A percentile compares a stretch with the other conserved stretches of the same genome.
These are phyloP conservation scores for Termitomyces heimii DNA, from an alignment of 768 basidiomycete species.

Conservation along the genomic window DNA sequence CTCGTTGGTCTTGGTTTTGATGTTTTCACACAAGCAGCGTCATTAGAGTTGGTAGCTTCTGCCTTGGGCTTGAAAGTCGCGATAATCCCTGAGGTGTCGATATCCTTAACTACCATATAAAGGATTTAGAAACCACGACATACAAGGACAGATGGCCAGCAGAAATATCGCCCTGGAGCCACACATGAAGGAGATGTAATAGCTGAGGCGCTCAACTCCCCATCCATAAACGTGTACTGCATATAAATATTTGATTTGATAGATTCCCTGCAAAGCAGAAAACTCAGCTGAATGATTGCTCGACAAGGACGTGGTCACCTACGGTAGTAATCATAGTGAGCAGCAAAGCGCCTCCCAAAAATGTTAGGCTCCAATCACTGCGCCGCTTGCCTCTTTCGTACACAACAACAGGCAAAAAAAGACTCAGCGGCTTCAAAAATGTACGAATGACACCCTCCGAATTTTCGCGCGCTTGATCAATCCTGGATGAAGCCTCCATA, in stretches of 20 bases:
- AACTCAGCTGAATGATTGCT: neutral
- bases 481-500: slow-evolving; percentile 12
- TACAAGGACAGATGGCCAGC: slow-evolving; percentile 39
- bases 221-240: slow-evolving; percentile 68
- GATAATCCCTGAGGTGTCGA: slow-evolving; percentile 45
- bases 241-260: slow-evolving; percentile 79
- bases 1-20: slow-evolving; percentile 42
- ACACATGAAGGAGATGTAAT: slow-evolving; percentile 70
- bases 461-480: neutral
- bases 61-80: slow-evolving; percentile 48
- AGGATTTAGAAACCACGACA: slow-evolving; percentile 13
- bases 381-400: slow-evolving; percentile 35
- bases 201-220: slow-evolving; percentile 67
- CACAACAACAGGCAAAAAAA: slow-evolving; percentile 62
- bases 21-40: neutral
- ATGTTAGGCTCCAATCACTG: slow-evolving; percentile 79
- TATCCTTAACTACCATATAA: neutral
- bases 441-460: slow-evolving; percentile 25
- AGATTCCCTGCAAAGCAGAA: slow-evolving; percentile 46
- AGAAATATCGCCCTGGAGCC: slow-evolving; percentile 55
- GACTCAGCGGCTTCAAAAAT: slow-evolving; percentile 51
- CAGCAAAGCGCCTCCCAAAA: slow-evolving; percentile 59
- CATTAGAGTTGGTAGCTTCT: slow-evolving; percentile 4
- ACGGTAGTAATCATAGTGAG: slow-evolving; percentile 62
- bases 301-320: slow-evolving; percentile 19